Base-by-base conservation (phyloP, 805 yeast genomes). In the Spathaspora hagerdaliae region DNA sequence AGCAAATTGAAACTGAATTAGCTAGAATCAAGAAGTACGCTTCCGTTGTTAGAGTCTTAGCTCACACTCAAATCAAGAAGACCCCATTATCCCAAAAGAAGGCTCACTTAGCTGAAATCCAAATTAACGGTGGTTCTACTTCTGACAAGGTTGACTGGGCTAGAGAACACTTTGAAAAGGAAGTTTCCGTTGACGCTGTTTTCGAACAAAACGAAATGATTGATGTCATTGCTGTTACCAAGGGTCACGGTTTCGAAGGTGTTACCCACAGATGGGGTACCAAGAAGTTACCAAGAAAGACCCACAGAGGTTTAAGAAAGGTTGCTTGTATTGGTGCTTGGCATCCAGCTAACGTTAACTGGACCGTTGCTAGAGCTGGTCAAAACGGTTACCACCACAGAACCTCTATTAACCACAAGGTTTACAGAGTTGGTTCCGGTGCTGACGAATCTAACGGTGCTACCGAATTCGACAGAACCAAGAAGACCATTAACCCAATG, bases 231-330 rank as follows among this genome's bases (percentile, higher is more conserved):
- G 99, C 97, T 71, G 96, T 94, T 71, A 94, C 99, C 86, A 92
- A 87, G 85, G 99, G 99, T 94, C 97, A 94, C 84, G 99, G 99
- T 85, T 91, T 87, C 89, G 99, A 94, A 81, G 99, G 99, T 91
- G 97, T 92, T 70, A 94, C 99, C 82, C 97, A 91, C 90, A 89
- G 99, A 88, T 94, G 98, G 98, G 99, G 99, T 75, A 94, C 99
- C 87, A 95, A 91, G 91, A 91, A 87, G 85, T 83, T 94, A 65
- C 99, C 99, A 80, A 90, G 99, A 83, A 94, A 94, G 96, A 94
- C 99, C 76, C 99, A 94, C 80, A 91, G 98, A 87, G 99, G 99
- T 92, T 82, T 92, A 75, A 90, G 99, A 86, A 94, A 94, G 89
- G 99, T 94, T 79, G 99, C 99, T 73, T 94, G 99, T 89, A 94